Percentiles rank a stretch among this genome's conserved stretches.
Evolutionary conservation across 371 early-diverging fungal species (phyloP).

Genomic region (Mucor piriformis): DNA sequence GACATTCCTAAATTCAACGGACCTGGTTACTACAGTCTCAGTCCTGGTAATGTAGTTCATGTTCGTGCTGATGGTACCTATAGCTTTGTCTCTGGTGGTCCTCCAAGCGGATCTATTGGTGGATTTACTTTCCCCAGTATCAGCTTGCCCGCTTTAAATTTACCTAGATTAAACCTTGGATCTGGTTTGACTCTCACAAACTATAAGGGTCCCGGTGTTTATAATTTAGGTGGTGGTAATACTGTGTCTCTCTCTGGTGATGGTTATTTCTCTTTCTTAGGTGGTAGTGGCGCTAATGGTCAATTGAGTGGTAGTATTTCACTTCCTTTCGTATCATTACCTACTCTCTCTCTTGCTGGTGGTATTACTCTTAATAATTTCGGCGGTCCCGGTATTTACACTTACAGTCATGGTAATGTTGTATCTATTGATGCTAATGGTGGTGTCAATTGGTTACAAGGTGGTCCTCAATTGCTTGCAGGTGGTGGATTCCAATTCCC

Average conservation of each 20-base stretch:
- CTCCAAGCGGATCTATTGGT: neutral
- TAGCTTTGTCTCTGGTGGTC: neutral
- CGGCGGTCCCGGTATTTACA: slow-evolving; percentile 10
- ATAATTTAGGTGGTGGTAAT: neutral
- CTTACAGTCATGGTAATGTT: slow-evolving; percentile 2
- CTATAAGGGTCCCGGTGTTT: slow-evolving; percentile 5
- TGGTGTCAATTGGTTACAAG: neutral
- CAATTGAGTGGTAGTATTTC: neutral
- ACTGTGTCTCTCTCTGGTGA: neutral
- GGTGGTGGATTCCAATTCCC: neutral
- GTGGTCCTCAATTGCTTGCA: neutral
- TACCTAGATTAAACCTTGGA: neutral
- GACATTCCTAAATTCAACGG: neutral
- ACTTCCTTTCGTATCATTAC: neutral
- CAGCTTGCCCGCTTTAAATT: neutral
- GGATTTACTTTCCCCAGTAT: neutral
- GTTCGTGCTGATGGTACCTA: neutral
- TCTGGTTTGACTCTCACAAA: neutral
- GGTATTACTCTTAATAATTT: neutral
- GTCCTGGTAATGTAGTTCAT: slow-evolving; percentile 1
- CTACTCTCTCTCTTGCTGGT: neutral
- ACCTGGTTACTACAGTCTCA: neutral
- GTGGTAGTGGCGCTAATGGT: neutral
- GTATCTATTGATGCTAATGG: slow-evolving; percentile 1
- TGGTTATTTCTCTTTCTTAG: neutral